Base-by-base conservation (phyloP, 805 yeast species). In the Candida endomychidarum region DNA sequence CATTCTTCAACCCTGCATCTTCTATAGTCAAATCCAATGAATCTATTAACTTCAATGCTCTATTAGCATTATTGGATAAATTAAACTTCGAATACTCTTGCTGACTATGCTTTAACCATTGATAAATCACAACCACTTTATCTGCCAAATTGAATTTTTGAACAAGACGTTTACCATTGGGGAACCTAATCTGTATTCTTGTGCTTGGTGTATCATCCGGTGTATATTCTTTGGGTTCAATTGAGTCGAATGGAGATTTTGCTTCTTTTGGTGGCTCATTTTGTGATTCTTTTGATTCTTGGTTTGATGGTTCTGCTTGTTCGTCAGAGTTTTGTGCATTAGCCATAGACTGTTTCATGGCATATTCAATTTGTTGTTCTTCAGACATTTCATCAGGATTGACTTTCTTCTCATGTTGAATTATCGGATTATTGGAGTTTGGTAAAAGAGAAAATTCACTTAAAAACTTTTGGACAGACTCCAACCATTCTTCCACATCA, bases 111-210 rank as follows among this genome's bases (percentile, higher is more conserved):
- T 91, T 91, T 18, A 84, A 75, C 56, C 77, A 78, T 50, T 80
- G 83, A 58, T 75, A 93, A 1, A 93, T 58, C 1, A 57, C 60
- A 3, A 67, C 43, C 0, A 93, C 87, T 3, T 72, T 66, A 48
- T 86, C 95, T 3, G 41, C 20, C 8, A 75, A 53, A 7, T 63
- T 61, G 50, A 91, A 85, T 42, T 86, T 75, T 44, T 87, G 82
- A 8, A 91, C 83, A 9, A 83, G 64, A 42, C 97, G 72, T 34
- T 80, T 75, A n/a, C 98, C 97, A 52, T 83, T 87, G 12, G 90
- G 93, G 20, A 86, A 75, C 43, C 96, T 72, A n/a, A 93, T 75
- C 61, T 93, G 98, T 18, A 93, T 76, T 52, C 96, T 71, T 0
- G 96, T 86, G 5, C 72, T 65, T 0, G 80, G 70, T 0, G 78